phyloP scores from a whole-genome alignment of 176 grass and related monocot species.

The Stipa capillata region DNA sequence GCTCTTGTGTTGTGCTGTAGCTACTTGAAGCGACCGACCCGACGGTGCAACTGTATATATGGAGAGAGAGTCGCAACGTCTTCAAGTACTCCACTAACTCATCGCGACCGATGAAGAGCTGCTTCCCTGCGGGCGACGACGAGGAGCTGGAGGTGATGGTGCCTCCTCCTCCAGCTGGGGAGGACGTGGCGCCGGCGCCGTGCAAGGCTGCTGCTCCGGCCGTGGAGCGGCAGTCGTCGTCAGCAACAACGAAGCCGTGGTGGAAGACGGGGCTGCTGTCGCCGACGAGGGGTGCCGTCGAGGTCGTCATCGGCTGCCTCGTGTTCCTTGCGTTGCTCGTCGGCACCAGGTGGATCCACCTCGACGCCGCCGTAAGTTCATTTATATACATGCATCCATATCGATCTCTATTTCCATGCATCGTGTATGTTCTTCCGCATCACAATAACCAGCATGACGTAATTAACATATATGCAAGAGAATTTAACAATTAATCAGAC shows the following conservation, averaged over 20 bases:
- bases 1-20: too few relatives aligned
- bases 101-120: not conserved
- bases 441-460: too few relatives aligned
- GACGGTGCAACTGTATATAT: too few relatives aligned
- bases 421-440: too few relatives aligned
- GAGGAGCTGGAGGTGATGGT: not conserved
- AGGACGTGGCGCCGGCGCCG: too few relatives aligned
- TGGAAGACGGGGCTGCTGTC: not conserved
- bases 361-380: not conserved
- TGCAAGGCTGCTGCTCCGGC: not conserved
- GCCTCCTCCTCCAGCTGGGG: not conserved
- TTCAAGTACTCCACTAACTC: too few relatives aligned
- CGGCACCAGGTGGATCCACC: not conserved
- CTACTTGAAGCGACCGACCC: too few relatives aligned
- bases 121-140: not conserved
- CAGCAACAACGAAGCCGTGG: not conserved
- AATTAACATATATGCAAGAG: too few relatives aligned
- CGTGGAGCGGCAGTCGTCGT: not conserved
- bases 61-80: too few relatives aligned
- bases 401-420: not conserved
- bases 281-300: constrained; percentile 7
- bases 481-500: too few relatives aligned
- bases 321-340: constrained; percentile 16
- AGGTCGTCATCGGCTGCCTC: constrained; percentile 10
- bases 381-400: too few relatives aligned